phyloP scores from a whole-genome alignment of 257 asterid species.

The Misopates orontium region DNA sequence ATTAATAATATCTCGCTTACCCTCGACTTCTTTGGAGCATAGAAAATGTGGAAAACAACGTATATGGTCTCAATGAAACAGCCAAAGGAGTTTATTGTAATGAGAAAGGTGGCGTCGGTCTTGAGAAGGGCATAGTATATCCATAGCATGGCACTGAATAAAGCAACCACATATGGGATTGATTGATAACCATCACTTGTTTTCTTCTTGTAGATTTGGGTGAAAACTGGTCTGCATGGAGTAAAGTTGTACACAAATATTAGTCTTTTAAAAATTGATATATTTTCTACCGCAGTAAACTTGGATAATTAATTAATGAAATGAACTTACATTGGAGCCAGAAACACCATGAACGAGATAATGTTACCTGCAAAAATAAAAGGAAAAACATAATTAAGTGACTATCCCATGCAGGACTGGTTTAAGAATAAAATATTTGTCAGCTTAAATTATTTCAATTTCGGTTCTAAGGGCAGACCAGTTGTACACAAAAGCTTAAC shows the following conservation, averaged over 20 bases:
- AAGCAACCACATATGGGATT: constrained; percentile 62
- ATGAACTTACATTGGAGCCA: constrained; percentile 47
- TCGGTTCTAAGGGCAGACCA: too few relatives aligned
- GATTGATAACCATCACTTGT: constrained; percentile 73
- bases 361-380: constrained; percentile 39
- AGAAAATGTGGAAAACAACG: constrained; percentile 44
- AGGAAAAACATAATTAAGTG: not conserved
- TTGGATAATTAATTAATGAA: not conserved
- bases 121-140: constrained; percentile 74
- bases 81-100: constrained; percentile 72
- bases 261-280: not conserved
- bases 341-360: constrained; percentile 48
- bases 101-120: constrained; percentile 42
- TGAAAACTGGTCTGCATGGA: constrained; percentile 58
- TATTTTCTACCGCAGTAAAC: not conserved
- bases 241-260: not conserved
- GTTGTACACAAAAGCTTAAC: too few relatives aligned
- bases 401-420: too few relatives aligned
- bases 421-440: too few relatives aligned
- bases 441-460: too few relatives aligned
- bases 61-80: constrained; percentile 64
- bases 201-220: constrained; percentile 55
- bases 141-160: constrained; percentile 75
- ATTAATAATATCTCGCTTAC: constrained; percentile 23
- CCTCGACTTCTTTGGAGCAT: constrained; percentile 57